A percentile compares a stretch with the other conserved stretches of the same genome.
phyloP scores from a whole-genome alignment of 1,284 basidiomycete species.

The Uromyces viciae-fabae region DNA sequence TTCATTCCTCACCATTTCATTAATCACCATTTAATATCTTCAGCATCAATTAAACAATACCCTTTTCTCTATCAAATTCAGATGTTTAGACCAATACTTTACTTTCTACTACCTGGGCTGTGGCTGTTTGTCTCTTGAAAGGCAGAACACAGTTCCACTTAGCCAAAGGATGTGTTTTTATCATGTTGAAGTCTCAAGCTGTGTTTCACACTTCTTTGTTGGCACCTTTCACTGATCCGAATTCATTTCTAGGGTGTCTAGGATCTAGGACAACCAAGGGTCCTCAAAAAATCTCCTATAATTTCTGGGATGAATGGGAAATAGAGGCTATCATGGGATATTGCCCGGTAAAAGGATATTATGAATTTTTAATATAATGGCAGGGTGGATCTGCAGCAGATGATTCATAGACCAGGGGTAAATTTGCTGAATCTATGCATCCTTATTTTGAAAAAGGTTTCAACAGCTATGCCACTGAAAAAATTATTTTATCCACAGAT shows the following conservation, averaged over 20 bases:
- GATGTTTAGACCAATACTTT: no score
- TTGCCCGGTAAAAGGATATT: not conserved
- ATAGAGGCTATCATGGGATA: not conserved
- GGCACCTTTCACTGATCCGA: not conserved
- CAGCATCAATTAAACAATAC: no score
- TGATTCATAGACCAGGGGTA: not conserved
- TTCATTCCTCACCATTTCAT: no score
- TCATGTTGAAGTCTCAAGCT: no score
- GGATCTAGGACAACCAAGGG: not conserved
- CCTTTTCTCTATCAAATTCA: no score
- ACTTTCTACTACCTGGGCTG: no score
- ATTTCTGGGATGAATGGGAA: not conserved
- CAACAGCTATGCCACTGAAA: not conserved
- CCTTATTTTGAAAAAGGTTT: not conserved
- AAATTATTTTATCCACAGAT: not conserved
- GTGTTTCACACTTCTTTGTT: not conserved
- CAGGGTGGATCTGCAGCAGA: not conserved
- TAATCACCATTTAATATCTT: no score
- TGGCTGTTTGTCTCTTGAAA: no score
- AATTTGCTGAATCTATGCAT: not conserved
- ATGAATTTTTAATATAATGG: not conserved
- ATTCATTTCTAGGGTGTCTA: not conserved
- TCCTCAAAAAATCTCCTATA: not conserved
- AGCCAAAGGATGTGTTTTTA: no score
- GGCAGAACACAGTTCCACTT: no score